Base-by-base conservation (phyloP, 768 basidiomycete genomes). In the Agaricus subrufescens region DNA sequence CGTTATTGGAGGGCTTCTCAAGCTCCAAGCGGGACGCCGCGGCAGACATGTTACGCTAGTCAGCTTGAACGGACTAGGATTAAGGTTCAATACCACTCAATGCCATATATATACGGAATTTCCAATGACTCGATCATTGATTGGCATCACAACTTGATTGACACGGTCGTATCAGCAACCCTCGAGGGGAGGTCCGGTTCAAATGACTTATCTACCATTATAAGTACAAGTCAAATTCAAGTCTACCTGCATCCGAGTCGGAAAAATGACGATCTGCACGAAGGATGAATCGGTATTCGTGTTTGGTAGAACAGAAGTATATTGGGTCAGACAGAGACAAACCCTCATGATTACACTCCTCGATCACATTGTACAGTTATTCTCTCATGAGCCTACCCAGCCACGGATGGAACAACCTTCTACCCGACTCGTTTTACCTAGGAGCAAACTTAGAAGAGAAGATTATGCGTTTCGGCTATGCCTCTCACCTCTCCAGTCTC, bases 401-500 rank as follows among this genome's bases (percentile, higher is more conserved):
- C 19, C 19, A 19, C 19, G 19, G 19, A 19, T 19, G 19, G 8
- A 6, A 12, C n/a, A 46, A 12, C 5, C 15, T 47, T 43, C 52
- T 4, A 46, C 19, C 19, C 52, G 29, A 55, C 48, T 40, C 46
- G 52, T 23, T 37, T 57, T 51, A 40, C 40, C 47, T 45, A 31
- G 19, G 38, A 39, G 30, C 14, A 43, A 15, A 15, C 6, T 29
- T 15, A 15, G 8, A 50, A 44, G 25, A 12, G 19, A 31, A 23
- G 38, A 57, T 26, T 25, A 42, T 34, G 26, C 29, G 42, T 43
- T 4, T 29, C 12, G 43, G 34, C 23, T 14, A 31, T 12, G 8
- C 8, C 37, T 26, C 74, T 40, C 51, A 85, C 81, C 75, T 82
- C 81, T 56, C 84, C 86, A 4, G 77, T 81, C 58, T 76, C 76